phyloP scores from a whole-genome alignment of 1,284 basidiomycete genomes.

The Hypsizygus ulmarius region DNA sequence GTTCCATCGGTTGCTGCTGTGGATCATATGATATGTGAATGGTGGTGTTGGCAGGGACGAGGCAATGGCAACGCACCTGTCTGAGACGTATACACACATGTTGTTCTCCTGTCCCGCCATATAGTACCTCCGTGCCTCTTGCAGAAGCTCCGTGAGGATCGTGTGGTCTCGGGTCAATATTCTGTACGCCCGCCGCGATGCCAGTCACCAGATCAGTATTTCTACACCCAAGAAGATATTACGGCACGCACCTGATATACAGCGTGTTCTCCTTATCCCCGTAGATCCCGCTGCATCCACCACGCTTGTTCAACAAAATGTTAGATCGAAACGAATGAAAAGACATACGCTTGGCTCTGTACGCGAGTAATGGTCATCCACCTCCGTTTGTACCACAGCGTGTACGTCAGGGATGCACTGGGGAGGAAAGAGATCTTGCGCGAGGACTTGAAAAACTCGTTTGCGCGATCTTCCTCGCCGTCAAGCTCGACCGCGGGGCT shows the following conservation, averaged over 20 bases:
- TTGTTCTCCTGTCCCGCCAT: constrained; percentile 4
- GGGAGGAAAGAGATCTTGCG: constrained; percentile 42
- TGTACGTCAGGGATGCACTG: constrained; percentile 35
- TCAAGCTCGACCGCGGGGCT: constrained; percentile 22
- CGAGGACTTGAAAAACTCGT: constrained; percentile 9
- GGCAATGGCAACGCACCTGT: constrained; percentile 28
- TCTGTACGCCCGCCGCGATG: no score
- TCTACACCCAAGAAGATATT: no score
- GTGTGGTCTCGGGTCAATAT: constrained; percentile 43
- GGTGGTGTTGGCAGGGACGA: constrained; percentile 16
- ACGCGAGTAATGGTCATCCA: constrained; percentile 38
- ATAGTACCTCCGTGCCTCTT: constrained; percentile 27
- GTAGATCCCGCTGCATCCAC: constrained; percentile 14
- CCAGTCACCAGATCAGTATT: no score
- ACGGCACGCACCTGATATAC: no score
- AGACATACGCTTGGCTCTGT: constrained; percentile 13
- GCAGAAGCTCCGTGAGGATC: constrained; percentile 42
- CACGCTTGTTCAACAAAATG: no score
- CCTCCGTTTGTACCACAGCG: constrained; percentile 40
- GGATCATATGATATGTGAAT: no score
- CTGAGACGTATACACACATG: constrained; percentile 9
- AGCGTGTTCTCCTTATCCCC: constrained; percentile 25
- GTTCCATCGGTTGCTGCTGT: constrained; percentile 27
- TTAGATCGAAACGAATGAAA: not conserved
- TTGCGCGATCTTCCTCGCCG: constrained; percentile 29